Base-by-base conservation (phyloP, 2,329 filamentous ascomycete genomes). In the Parastagonospora nodorum region DNA sequence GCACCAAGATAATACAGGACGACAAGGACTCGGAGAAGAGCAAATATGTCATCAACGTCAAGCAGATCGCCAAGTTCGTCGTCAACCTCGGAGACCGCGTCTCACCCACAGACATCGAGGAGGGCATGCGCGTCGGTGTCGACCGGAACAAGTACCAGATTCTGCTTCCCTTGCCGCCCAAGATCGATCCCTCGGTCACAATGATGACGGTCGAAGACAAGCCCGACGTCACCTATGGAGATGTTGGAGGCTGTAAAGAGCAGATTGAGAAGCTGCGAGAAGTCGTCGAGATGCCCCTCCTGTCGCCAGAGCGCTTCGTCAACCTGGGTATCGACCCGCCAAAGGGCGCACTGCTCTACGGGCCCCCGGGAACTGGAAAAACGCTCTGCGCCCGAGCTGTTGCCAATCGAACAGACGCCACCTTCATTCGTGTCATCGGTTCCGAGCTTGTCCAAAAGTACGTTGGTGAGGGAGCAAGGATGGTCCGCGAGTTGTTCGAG, bases 181-280 rank as follows among this genome's bases (percentile, higher is more conserved):
- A 97, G 83, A 99, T 99, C 79, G 94, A 99, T 71, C 93, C 94
- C 46, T 96, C 90, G 64, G 94, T 99, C 62, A 99, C 94, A 33
- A 99, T 99, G 94, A 99, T 99, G 94, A 97, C 94, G 43, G 94
- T 99, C 59, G 94, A 99, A 80, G 94, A 99, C 80, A 99, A 99
- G 82, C 94, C 94, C 12, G 94, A 99, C 75, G 94, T 99, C 55
- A 99, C 94, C 57, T 99, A 99, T 68, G 94, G 94, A 65, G 94
- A 99, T 80, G 93, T 99, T 35, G 94, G 94, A 77, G 94, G 94
- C 49, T 97, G 92, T 84, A 99, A 99, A 78, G 94, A 99, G 77
- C 94, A 99, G 78, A 96, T 99, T 35, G 94, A 99, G 82, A 99
- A 99, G 83, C 84, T 99, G 63, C 85, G 94, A 74, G 94, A 99